These are phyloP conservation scores for Mycena sp. DNA, from an alignment of 1,284 basidiomycete species.

Conservation along the genomic window DNA sequence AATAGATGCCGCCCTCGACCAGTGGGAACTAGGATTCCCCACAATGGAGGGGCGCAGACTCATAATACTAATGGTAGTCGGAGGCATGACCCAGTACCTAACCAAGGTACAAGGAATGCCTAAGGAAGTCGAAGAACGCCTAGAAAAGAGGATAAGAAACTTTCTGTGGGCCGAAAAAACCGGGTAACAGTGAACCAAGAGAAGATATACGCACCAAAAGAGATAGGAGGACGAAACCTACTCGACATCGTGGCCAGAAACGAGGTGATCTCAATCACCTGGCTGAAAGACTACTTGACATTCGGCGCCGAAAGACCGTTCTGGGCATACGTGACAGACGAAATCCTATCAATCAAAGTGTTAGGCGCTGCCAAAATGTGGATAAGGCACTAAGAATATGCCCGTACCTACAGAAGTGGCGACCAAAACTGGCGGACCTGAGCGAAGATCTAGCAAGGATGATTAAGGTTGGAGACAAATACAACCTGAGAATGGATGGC, in stretches of 20 bases:
- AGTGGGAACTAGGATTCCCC: constrained; percentile 24
- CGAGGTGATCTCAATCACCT: constrained; percentile 38
- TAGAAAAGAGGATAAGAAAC: constrained; percentile 4
- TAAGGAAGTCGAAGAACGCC: not conserved
- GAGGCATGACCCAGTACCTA: constrained; percentile 31
- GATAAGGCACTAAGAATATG: constrained; percentile 13
- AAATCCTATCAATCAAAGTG: not conserved
- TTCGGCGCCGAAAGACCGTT: constrained; percentile 17
- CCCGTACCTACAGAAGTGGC: constrained; percentile 35
- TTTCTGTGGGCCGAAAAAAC: constrained; percentile 21
- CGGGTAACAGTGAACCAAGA: constrained; percentile 14
- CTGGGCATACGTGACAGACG: constrained; percentile 37
- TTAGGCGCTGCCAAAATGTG: not conserved
- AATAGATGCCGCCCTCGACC: constrained; percentile 20
- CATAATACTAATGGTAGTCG: constrained; percentile 25
- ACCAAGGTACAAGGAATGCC: constrained; percentile 38
- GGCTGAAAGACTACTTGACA: constrained; percentile 35
- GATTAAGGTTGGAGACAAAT: constrained; percentile 24
- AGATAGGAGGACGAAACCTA: constrained; percentile 32
- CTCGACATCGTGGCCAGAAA: constrained; percentile 34
- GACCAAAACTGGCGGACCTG: constrained; percentile 17
- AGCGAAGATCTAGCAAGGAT: constrained; percentile 24
- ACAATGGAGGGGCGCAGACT: constrained; percentile 29
- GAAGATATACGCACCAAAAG: constrained; percentile 5
- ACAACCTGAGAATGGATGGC: constrained; percentile 31